Evolutionary conservation across 306 rosid species (phyloP).

Genomic region (Begonia peltatifolia): DNA sequence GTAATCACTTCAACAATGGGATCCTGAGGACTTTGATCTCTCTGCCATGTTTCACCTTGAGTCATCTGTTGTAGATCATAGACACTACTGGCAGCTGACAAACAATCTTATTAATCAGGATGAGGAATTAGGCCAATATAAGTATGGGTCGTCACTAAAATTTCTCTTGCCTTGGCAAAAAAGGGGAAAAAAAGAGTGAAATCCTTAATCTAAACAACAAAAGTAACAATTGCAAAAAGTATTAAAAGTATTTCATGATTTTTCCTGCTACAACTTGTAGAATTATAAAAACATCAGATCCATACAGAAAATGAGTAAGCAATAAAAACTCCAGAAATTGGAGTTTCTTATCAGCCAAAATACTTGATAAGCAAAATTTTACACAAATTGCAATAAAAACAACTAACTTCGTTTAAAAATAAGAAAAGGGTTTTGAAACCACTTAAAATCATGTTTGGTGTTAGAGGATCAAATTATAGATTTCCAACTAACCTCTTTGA

Average conservation of each 20-base stretch:
- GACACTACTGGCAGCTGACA: slow-evolving; percentile 60
- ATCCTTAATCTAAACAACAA: too few species aligned
- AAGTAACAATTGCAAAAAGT: too few species aligned
- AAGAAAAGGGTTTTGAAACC: too few species aligned
- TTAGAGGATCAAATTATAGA: not conserved
- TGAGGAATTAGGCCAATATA: too few species aligned
- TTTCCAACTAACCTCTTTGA: slow-evolving; percentile 37
- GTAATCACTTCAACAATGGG: slow-evolving; percentile 85
- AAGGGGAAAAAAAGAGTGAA: too few species aligned
- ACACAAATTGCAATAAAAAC: not conserved
- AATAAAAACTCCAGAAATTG: not conserved
- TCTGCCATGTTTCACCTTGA: slow-evolving; percentile 52
- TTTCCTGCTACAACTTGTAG: not conserved
- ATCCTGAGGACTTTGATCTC: slow-evolving; percentile 46
- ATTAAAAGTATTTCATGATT: too few species aligned
- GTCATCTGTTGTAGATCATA: slow-evolving; percentile 46
- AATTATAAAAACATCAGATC: too few species aligned
- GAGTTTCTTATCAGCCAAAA: not conserved
- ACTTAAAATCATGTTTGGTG: too few species aligned
- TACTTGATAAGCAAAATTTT: not conserved
- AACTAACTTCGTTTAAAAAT: not conserved
- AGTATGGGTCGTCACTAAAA: too few species aligned
- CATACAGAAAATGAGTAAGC: not conserved
- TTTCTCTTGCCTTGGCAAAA: too few species aligned
- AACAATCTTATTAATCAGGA: slow-evolving; percentile 23